Conservation (phyloP, 2,329 filamentous ascomycete genomes). For the Monosporascus cannonballus region DNA sequence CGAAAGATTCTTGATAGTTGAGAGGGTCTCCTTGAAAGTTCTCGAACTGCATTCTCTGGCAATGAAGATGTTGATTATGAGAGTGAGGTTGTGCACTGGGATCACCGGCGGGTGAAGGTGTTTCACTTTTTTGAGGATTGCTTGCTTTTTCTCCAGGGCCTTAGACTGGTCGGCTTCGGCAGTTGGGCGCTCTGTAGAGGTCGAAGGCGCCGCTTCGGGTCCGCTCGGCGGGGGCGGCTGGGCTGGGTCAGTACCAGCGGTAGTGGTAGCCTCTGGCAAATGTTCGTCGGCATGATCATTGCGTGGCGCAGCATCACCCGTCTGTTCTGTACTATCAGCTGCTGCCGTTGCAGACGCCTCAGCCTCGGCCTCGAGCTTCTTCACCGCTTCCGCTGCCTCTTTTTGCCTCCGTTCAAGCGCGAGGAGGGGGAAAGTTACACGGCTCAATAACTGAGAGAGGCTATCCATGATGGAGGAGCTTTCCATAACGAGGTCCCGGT, state of each 20-base stretch:
- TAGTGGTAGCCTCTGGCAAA: background rate
- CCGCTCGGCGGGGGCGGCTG: constrained; percentile 8
- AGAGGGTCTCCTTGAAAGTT: constrained; percentile 95
- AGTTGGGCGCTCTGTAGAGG: constrained; percentile 18
- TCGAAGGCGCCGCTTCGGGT: constrained; percentile 18
- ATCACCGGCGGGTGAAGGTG: constrained; percentile 75
- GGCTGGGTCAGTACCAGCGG: constrained; percentile 17
- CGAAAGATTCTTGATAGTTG: constrained; percentile 97
- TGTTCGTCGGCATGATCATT: constrained; percentile 10
- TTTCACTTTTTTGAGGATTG: constrained; percentile 45
- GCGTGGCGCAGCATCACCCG: constrained; percentile 3
- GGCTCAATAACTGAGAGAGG: constrained; percentile 78
- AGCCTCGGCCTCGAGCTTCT: constrained; percentile 27
- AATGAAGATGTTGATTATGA: constrained; percentile 95
- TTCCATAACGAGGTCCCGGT: constrained; percentile 93
- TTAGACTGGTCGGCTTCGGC: constrained; percentile 28
- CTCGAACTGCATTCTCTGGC: constrained; percentile 95
- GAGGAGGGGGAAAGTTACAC: constrained; percentile 81
- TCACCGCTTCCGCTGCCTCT: constrained; percentile 33
- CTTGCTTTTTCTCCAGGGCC: constrained; percentile 34
- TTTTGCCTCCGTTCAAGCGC: constrained; percentile 64
- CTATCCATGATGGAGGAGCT: constrained; percentile 96
- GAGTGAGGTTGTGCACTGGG: constrained; percentile 79
- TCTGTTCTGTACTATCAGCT: constrained; percentile 7
- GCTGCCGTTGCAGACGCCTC: constrained; percentile 11